Evolutionary conservation across 164 flowering plant genomes (phyloP).

Genomic region (Malania oleifera): DNA sequence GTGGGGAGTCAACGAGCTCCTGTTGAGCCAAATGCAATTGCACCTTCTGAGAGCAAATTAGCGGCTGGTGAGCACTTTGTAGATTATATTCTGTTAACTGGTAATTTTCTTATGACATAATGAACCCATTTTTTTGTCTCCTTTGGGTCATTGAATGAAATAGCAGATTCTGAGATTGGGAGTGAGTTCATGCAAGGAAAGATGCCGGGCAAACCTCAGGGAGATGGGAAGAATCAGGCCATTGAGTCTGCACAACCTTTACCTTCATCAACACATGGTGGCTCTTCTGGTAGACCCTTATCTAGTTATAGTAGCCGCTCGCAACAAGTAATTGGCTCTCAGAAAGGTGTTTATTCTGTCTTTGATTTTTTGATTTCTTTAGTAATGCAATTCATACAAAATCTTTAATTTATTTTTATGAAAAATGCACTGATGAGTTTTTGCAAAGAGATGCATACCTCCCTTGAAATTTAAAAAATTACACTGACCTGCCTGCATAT

Average conservation of each 20-base stretch:
- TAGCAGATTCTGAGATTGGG: slow-evolving; percentile 30
- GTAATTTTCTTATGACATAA: slow-evolving; percentile 10
- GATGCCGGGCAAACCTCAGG: slow-evolving; percentile 34
- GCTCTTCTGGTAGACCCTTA: slow-evolving; percentile 51
- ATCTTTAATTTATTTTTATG: too few species aligned
- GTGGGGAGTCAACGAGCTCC: slow-evolving; percentile 38
- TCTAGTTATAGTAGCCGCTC: slow-evolving; percentile 62
- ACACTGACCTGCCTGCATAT: too few species aligned
- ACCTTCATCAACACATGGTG: slow-evolving; percentile 26
- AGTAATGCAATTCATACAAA: neutral
- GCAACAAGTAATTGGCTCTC: slow-evolving; percentile 42
- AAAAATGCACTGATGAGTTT: too few species aligned
- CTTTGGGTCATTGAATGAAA: slow-evolving; percentile 12
- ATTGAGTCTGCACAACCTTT: slow-evolving; percentile 36
- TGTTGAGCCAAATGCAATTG: slow-evolving; percentile 24
- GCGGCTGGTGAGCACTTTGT: slow-evolving; percentile 27
- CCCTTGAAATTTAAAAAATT: too few species aligned
- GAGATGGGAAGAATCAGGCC: slow-evolving; percentile 37
- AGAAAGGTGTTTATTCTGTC: slow-evolving; percentile 33
- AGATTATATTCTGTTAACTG: slow-evolving; percentile 9
- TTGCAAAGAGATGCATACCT: too few species aligned
- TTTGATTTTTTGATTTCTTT: neutral
- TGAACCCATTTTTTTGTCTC: slow-evolving; percentile 14
- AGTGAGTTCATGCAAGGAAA: slow-evolving; percentile 31
- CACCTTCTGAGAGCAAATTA: slow-evolving; percentile 32